Conservation (phyloP, 306 rosid genomes). For the Cicer judaicum region DNA sequence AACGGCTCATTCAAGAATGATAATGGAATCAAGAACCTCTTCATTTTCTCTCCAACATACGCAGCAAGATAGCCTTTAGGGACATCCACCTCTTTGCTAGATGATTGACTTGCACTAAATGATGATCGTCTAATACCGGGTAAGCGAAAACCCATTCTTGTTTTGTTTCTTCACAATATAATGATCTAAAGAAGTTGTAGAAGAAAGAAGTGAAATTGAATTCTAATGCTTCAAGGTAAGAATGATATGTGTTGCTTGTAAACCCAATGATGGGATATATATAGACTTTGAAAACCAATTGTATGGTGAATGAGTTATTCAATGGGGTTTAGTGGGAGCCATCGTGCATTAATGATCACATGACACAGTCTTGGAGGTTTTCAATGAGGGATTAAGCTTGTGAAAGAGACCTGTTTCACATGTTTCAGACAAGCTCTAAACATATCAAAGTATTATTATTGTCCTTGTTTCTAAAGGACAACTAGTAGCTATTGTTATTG, state of each 20-base stretch:
- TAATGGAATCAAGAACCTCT: constrained; percentile 51
- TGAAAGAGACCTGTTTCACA: neutral
- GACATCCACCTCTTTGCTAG: constrained; percentile 39
- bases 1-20: constrained; percentile 52
- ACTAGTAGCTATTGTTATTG: neutral
- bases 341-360: constrained; percentile 28
- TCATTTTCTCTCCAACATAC: constrained; percentile 61
- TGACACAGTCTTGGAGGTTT: constrained; percentile 10
- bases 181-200: constrained; percentile 14
- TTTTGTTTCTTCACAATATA: constrained; percentile 2
- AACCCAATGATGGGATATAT: neutral
- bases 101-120: constrained; percentile 6
- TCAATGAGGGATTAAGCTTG: neutral
- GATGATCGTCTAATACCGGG: constrained; percentile 42
- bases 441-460: constrained; percentile 24
- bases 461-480: neutral
- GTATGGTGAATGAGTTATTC: constrained; percentile 8
- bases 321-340: neutral
- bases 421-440: constrained; percentile 21
- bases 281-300: constrained; percentile 13
- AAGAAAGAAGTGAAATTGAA: neutral
- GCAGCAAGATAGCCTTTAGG: constrained; percentile 60
- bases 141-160: constrained; percentile 46
- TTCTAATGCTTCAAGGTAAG: neutral
- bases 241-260: constrained; percentile 33